A percentile compares a stretch with the other conserved stretches of the same genome.
These are phyloP conservation scores for Dianthus caryophyllus DNA, from an alignment of 148 eudicot species.

Conservation along the genomic window DNA sequence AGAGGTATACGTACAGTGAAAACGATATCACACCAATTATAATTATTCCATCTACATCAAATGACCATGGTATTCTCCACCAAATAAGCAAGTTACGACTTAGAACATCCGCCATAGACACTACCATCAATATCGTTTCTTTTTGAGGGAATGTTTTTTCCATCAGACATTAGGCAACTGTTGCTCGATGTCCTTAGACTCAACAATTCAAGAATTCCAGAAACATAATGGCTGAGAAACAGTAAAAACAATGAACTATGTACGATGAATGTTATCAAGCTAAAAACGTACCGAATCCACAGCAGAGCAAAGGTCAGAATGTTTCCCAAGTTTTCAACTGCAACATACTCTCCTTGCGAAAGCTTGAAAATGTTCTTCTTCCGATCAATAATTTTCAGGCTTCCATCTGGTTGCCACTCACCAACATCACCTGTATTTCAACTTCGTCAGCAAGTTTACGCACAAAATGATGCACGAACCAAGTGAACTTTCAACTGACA, in stretches of 20 bases:
- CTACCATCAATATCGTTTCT: neutral
- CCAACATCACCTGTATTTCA: constrained; percentile 81
- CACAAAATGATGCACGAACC: neutral
- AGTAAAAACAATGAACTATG: too few species aligned
- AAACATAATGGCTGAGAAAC: too few species aligned
- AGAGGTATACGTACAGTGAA: neutral
- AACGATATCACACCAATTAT: neutral
- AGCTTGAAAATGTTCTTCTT: constrained; percentile 98
- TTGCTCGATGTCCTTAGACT: too few species aligned
- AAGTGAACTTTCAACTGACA: neutral
- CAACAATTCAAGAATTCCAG: too few species aligned
- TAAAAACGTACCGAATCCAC: constrained; percentile 64
- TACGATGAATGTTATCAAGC: neutral
- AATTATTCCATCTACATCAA: too few species aligned
- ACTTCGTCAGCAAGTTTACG: constrained; percentile 9
- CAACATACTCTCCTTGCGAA: constrained; percentile 97
- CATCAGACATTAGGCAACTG: neutral
- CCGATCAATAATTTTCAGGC: constrained; percentile 85
- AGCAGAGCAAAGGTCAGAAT: constrained; percentile 55
- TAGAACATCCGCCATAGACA: neutral
- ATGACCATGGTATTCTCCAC: neutral
- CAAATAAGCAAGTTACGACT: neutral
- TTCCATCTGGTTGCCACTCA: constrained; percentile 96
- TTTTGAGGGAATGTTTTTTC: neutral
- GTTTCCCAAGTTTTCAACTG: constrained; percentile 94